These are phyloP conservation scores for Papiliotrema terrestris DNA, from an alignment of 1,284 basidiomycete species.

Conservation along the genomic window DNA sequence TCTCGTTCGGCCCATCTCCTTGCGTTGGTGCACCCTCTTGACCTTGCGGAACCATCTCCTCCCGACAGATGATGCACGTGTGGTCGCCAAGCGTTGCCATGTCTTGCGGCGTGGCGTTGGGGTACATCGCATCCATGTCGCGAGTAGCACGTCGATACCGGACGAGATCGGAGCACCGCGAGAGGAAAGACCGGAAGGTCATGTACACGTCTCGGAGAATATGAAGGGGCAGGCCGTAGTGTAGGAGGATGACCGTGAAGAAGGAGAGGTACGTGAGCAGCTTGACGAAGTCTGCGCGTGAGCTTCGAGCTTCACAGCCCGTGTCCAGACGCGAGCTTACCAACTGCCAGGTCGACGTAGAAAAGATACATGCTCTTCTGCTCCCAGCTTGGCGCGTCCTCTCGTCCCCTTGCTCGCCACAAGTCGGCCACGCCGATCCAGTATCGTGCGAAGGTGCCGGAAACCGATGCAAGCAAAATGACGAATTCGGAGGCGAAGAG, in stretches of 20 bases:
- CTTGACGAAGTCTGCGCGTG: conserved; percentile 76
- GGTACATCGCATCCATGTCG: conserved; percentile 96
- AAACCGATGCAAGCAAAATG: conserved; percentile 73
- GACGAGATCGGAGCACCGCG: conserved; percentile 77
- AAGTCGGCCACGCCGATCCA: conserved; percentile 78
- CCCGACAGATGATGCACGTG: conserved; percentile 98
- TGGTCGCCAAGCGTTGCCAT: conserved; percentile 73
- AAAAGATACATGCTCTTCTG: conserved; percentile 96
- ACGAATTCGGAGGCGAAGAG: conserved; percentile 95
- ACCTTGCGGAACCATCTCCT: conserved; percentile 71
- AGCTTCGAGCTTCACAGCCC: background rate
- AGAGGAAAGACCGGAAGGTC: conserved; percentile 85
- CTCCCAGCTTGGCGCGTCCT: conserved; percentile 90
- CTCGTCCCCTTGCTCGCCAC: conserved; percentile 73
- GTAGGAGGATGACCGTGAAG: conserved; percentile 85
- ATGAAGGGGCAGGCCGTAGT: conserved; percentile 94
- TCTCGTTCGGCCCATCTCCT: conserved; percentile 72
- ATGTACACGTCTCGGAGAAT: conserved; percentile 96
- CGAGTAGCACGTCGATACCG: conserved; percentile 90
- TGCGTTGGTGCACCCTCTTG: background rate
- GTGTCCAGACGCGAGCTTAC: conserved; percentile 54
- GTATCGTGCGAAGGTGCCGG: conserved; percentile 79
- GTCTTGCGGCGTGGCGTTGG: conserved; percentile 86
- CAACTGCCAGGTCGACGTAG: conserved; percentile 89
- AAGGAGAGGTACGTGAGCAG: conserved; percentile 87